A percentile compares a stretch with the other conserved stretches of the same genome.
Conservation (phyloP, 2,329 filamentous ascomycete genomes). For the Fusarium veterinarium region DNA sequence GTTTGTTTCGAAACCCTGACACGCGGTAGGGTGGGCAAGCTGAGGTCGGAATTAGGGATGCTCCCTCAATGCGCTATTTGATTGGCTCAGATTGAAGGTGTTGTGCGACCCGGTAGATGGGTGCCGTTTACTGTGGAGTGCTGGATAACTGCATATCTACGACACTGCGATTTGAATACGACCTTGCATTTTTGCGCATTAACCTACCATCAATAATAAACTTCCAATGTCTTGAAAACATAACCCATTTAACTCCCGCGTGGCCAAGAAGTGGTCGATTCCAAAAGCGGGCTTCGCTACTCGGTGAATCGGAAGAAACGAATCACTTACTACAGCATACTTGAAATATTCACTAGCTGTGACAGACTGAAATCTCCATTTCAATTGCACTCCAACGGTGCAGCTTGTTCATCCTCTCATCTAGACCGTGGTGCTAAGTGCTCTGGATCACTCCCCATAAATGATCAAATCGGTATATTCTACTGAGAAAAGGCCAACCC, state of each 20-base stretch:
- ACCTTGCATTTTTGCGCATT: not conserved
- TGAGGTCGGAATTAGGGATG: slow-evolving; percentile 29
- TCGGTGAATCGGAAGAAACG: not conserved
- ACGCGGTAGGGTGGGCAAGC: slow-evolving; percentile 34
- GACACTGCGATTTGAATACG: slow-evolving; percentile 1
- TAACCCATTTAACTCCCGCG: not conserved
- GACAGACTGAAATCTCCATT: not conserved
- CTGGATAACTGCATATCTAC: slow-evolving; percentile 20
- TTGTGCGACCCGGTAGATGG: slow-evolving; percentile 17
- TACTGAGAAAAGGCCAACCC: not conserved
- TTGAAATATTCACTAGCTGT: not conserved
- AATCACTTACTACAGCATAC: not conserved
- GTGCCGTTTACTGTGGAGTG: slow-evolving; percentile 3
- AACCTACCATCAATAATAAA: not conserved
- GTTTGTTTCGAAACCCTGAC: slow-evolving; percentile 15
- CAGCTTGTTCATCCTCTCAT: not conserved
- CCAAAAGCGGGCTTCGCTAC: not conserved
- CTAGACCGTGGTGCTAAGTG: not conserved
- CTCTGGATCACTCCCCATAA: slow-evolving; percentile 2
- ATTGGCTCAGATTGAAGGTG: slow-evolving; percentile 7
- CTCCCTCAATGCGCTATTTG: slow-evolving; percentile 19
- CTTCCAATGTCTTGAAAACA: not conserved
- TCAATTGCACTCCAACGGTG: not conserved
- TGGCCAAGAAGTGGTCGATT: not conserved
- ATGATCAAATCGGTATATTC: not conserved